Base-by-base conservation (phyloP, 805 yeast species). In the Debaryomyces maramus region DNA sequence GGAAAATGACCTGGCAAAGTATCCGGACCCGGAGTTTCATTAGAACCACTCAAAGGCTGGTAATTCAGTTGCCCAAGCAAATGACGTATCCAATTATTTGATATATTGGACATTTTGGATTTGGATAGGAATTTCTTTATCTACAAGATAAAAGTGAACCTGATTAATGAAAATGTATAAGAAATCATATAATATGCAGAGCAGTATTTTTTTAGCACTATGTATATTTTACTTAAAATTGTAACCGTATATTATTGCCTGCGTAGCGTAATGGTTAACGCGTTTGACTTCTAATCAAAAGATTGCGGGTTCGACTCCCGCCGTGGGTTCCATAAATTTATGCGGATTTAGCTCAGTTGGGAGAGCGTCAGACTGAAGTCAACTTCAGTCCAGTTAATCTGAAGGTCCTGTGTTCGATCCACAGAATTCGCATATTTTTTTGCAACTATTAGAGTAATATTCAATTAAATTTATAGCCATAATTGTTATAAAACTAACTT, bases 391-490 rank as follows among this genome's bases (percentile, higher is more conserved):
- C 56, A 57, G 57, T 51, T 53, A 55, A 81, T 81, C 86, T 81
- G 86, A 77, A 83, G 88, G 88, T 81, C 86, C 83, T 80, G 87
- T 79, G 87, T 83, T 83, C 88, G 83, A 82, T 80, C 87, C 88
- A 79, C 87, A 80, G 78, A 77, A 32, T 32, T 16, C 34, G 34
- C 34, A 32, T 20, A 17, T 15, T 32, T 16, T 17, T 32, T 17
- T 17, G 18, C 15, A 15, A n/a, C 20, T 29, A 13, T 8, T 27
- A 27, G 14, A 7, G 32, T 3, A 7, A 16, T 14, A 28, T 10
- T 16, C 18, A n/a, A 18, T 30, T 16, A 13, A 30, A 30, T 4
- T 13, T 9, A 30, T 30, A 8, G 15, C 11, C 11, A 30, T 23
- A 37, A 10, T 13, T 9, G 14, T 8, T 9, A 11, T 29, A 13